Conservation (phyloP, 2,329 filamentous ascomycete genomes). For the Chaetomium strumarium region DNA sequence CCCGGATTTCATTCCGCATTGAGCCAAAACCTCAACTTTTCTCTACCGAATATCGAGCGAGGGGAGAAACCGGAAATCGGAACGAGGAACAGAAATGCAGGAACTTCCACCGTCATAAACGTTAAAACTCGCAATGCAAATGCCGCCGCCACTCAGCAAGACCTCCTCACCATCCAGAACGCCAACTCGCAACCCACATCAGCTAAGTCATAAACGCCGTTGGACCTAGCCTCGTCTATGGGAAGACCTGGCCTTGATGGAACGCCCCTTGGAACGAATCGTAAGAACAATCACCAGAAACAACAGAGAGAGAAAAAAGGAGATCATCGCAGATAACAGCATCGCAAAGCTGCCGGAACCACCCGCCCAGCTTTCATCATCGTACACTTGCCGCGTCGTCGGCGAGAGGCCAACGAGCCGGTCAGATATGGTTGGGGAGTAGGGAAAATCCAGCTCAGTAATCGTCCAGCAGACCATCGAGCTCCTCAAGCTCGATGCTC, state of each 20-base stretch:
- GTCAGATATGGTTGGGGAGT: not conserved
- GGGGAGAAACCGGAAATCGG: not conserved
- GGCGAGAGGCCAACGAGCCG: not conserved
- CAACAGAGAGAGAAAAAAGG: not conserved
- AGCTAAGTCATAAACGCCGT: conserved; percentile 23
- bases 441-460: conserved; percentile 44
- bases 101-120: not conserved
- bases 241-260: conserved; percentile 17
- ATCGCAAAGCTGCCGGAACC: conserved; percentile 15
- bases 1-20: conserved; percentile 6
- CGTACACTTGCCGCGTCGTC: conserved; percentile 13
- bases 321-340: conserved; percentile 5
- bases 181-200: conserved; percentile 24
- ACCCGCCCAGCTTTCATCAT: conserved; percentile 15
- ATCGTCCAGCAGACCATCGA: conserved; percentile 78
- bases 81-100: conserved; percentile 4
- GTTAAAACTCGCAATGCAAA: conserved; percentile 23
- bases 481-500: conserved; percentile 84
- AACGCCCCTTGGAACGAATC: conserved; percentile 6
- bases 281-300: not conserved
- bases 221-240: conserved; percentile 24
- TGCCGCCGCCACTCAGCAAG: conserved; percentile 24
- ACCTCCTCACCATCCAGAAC: conserved; percentile 14
- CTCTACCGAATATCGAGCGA: conserved; percentile 7
- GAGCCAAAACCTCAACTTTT: conserved; percentile 6